Conservation (phyloP, 176 grass and related monocot species). For the Aegilops speltoides region DNA sequence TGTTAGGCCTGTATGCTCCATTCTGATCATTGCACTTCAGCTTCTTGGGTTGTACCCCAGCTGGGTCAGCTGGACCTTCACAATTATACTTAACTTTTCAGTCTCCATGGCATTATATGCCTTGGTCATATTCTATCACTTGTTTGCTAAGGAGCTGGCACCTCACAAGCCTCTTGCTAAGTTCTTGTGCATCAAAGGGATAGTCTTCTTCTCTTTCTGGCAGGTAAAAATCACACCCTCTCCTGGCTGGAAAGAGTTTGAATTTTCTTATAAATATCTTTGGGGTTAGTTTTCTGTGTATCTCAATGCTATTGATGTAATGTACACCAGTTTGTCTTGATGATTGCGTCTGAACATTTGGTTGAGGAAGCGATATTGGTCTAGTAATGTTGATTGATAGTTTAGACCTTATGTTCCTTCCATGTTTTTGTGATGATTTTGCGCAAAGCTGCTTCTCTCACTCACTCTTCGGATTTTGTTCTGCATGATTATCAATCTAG, state of each 20-base stretch:
- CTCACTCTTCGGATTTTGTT: neutral
- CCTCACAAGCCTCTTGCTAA: slow-evolving; percentile 94
- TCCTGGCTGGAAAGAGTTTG: neutral
- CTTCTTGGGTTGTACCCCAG: slow-evolving; percentile 76
- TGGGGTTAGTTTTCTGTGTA: slow-evolving; percentile 5
- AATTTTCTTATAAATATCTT: neutral
- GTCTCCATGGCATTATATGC: slow-evolving; percentile 91
- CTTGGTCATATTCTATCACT: slow-evolving; percentile 91
- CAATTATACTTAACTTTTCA: slow-evolving; percentile 88
- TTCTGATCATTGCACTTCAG: slow-evolving; percentile 84
- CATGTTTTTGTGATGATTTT: neutral
- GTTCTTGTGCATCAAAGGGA: slow-evolving; percentile 92
- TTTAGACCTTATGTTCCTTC: slow-evolving; percentile 23
- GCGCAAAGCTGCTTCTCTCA: neutral
- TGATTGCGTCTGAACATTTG: neutral
- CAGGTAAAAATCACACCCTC: slow-evolving; percentile 52
- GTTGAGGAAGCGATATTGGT: neutral
- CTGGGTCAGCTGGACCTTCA: slow-evolving; percentile 92
- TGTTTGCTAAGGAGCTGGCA: slow-evolving; percentile 92
- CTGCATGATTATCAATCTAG: neutral
- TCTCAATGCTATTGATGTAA: neutral
- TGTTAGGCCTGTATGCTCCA: slow-evolving; percentile 80
- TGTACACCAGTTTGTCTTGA: neutral
- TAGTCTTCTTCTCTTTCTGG: slow-evolving; percentile 99
- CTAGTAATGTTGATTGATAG: neutral